A percentile compares a stretch with the other conserved stretches of the same genome.
Evolutionary conservation across 2,329 filamentous ascomycete species (phyloP).

Genomic region (Pezicula rhizophila): DNA sequence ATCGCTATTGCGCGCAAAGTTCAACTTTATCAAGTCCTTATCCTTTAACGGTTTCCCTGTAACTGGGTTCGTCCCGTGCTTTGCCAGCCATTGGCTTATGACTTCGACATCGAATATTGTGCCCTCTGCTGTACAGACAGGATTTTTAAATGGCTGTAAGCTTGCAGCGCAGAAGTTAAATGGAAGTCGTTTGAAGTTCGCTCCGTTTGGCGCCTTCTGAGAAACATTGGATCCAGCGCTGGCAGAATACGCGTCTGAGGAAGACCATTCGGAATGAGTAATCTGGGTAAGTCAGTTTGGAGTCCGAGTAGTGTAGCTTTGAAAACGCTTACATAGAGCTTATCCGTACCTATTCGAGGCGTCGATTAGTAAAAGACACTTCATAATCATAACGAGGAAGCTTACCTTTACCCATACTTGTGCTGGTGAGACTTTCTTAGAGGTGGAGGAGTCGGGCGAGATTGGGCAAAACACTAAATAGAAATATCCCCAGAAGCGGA

Average conservation of each 20-base stretch:
- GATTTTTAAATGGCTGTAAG: slow-evolving; percentile 89
- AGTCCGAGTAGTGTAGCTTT: slow-evolving; percentile 7
- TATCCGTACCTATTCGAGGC: slow-evolving; percentile 41
- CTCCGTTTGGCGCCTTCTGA: slow-evolving; percentile 47
- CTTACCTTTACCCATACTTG: slow-evolving; percentile 24
- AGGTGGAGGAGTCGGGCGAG: not conserved
- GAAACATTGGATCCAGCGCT: slow-evolving; percentile 67
- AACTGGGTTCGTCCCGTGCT: slow-evolving; percentile 87
- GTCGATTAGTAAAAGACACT: not conserved
- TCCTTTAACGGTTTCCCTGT: slow-evolving; percentile 72
- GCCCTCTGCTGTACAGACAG: slow-evolving; percentile 82
- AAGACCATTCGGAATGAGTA: slow-evolving; percentile 97
- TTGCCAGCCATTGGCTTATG: slow-evolving; percentile 89
- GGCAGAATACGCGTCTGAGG: slow-evolving; percentile 79
- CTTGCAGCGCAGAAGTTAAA: slow-evolving; percentile 98
- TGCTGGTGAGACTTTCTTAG: not conserved
- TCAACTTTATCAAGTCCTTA: slow-evolving; percentile 81
- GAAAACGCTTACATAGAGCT: slow-evolving; percentile 34
- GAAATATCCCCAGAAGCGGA: not conserved
- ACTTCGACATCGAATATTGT: slow-evolving; percentile 94
- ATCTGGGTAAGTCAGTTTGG: slow-evolving; percentile 46
- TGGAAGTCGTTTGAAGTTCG: slow-evolving; percentile 79
- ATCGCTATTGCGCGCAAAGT: slow-evolving; percentile 87
- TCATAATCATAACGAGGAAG: not conserved
- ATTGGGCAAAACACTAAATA: not conserved